These are phyloP conservation scores for Pestalotiopsis sp. DNA, from an alignment of 2,329 filamentous ascomycete genomes.

Conservation along the genomic window DNA sequence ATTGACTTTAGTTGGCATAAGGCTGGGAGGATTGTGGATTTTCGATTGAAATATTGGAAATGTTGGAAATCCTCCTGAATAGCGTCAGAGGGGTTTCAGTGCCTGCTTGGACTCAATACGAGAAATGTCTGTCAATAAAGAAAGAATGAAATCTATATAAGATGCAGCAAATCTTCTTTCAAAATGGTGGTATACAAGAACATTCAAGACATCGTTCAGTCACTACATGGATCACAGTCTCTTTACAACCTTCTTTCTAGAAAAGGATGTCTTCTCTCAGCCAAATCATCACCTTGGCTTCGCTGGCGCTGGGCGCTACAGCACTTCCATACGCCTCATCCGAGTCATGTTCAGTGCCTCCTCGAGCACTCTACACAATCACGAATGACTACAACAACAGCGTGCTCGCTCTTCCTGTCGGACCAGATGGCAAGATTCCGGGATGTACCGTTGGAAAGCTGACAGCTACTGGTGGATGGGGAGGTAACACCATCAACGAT, in stretches of 20 bases:
- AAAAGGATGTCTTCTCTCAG: not conserved
- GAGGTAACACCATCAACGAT: conserved; percentile 10
- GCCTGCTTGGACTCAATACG: too few relatives aligned
- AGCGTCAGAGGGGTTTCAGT: not conserved
- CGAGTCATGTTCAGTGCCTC: conserved; percentile 14
- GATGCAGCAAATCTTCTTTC: not conserved
- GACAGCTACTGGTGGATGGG: conserved; percentile 47
- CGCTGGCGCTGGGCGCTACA: not conserved
- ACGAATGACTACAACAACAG: conserved; percentile 54
- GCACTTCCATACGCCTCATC: not conserved
- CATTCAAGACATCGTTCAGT: not conserved
- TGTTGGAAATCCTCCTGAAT: not conserved
- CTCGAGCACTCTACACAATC: conserved; percentile 57
- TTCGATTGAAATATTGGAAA: not conserved
- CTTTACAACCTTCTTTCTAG: not conserved
- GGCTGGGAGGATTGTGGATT: not conserved
- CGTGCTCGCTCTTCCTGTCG: conserved; percentile 52
- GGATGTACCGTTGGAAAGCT: conserved; percentile 33
- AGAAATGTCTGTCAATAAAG: too few relatives aligned
- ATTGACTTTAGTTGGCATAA: not conserved
- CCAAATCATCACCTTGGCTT: not conserved
- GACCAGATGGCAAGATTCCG: conserved; percentile 47
- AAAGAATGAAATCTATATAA: not conserved
- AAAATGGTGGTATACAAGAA: not conserved
- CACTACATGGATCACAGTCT: not conserved